phyloP scores from a whole-genome alignment of 805 yeast genomes.

The Yarrowia bubula region DNA sequence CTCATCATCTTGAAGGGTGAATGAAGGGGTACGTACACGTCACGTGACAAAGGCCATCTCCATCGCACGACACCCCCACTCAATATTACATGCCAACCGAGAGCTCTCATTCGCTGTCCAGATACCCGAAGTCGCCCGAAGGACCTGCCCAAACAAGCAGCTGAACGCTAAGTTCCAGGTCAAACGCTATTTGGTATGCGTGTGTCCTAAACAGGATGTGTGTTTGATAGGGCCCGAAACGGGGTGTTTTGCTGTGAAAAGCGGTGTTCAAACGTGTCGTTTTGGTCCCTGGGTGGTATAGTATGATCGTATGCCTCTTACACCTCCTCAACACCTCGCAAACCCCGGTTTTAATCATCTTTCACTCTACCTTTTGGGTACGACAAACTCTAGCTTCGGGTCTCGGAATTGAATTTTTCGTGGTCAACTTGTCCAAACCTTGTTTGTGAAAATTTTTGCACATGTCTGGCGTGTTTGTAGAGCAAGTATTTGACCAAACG shows the following conservation, averaged over 20 bases:
- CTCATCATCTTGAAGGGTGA: too few species aligned
- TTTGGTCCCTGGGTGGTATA: too few species aligned
- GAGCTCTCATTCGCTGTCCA: background rate
- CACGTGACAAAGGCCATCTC: background rate
- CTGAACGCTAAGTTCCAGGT: slow-evolving; percentile 5
- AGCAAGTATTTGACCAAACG: background rate
- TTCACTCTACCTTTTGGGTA: slow-evolving; percentile 10
- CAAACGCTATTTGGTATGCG: slow-evolving; percentile 5
- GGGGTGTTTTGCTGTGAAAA: background rate
- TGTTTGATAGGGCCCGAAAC: background rate
- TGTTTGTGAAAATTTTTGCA: slow-evolving; percentile 17
- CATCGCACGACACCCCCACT: background rate
- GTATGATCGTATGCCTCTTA: too few species aligned
- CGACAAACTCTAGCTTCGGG: slow-evolving; percentile 19
- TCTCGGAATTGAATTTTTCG: slow-evolving; percentile 13
- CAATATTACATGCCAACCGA: background rate
- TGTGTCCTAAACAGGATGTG: background rate
- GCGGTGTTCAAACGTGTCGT: background rate
- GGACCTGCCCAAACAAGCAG: slow-evolving; percentile 12
- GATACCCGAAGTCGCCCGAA: slow-evolving; percentile 14
- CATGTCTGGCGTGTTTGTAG: background rate
- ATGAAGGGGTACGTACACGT: background rate
- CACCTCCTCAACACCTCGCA: background rate
- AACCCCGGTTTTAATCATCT: background rate
- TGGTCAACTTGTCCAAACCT: background rate